phyloP scores from a whole-genome alignment of 2,329 filamentous ascomycete genomes.

The Leptographium lundbergii region DNA sequence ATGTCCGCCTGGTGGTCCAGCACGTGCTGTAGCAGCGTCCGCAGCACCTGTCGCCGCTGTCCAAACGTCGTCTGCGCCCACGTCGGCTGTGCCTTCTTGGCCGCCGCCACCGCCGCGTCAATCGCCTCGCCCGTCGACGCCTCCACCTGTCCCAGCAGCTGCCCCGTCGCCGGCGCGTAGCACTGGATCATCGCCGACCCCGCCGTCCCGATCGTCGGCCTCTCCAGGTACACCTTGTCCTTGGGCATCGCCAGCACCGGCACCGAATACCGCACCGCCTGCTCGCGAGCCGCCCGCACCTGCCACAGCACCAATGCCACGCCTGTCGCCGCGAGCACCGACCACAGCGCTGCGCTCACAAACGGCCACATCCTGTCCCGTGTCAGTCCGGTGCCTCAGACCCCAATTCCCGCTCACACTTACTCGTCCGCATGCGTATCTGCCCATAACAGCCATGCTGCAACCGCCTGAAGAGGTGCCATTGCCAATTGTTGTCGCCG shows the following conservation, averaged over 20 bases:
- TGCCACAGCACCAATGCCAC: conserved; percentile 13
- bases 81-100: conserved; percentile 58
- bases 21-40: conserved; percentile 68
- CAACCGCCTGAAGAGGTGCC: conserved; percentile 1
- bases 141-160: conserved; percentile 66
- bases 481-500: not conserved
- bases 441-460: not conserved
- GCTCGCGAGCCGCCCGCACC: conserved; percentile 16
- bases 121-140: conserved; percentile 66
- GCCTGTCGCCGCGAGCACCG: conserved; percentile 1
- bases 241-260: conserved; percentile 48
- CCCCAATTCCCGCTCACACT: not conserved
- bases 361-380: not conserved
- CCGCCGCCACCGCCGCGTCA: conserved; percentile 63
- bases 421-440: not conserved
- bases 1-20: conserved; percentile 84
- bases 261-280: conserved; percentile 45
- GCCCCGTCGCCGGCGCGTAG: conserved; percentile 81
- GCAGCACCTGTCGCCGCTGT: conserved; percentile 66
- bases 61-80: conserved; percentile 72
- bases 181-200: conserved; percentile 63
- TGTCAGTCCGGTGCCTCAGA: not conserved
- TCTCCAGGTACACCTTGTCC: conserved; percentile 30
- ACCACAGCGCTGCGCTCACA: conserved; percentile 5
- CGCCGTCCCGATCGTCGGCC: conserved; percentile 39